Base-by-base conservation (phyloP, 192 early-diverging fungal genomes). In the Phycomyces blakesleeanus region DNA sequence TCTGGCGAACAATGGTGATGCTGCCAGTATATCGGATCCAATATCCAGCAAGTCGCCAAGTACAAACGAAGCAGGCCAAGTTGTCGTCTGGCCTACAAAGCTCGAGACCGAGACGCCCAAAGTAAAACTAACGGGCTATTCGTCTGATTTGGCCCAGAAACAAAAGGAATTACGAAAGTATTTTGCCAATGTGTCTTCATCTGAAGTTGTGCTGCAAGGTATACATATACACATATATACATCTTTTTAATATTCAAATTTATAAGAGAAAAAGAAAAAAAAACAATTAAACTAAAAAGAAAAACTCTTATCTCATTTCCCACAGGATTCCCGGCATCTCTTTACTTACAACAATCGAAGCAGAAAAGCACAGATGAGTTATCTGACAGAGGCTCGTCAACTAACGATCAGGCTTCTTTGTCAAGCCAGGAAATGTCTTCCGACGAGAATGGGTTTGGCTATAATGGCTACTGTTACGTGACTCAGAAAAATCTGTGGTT, bases 401-500 rank as follows among this genome's bases (percentile, higher is more conserved):
- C 3, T 7, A 34, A 34, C 14, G 52, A 44, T 15, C 39, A 57
- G 26, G 54, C 44, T 18, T n/a, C 44, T 47, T n/a, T 47, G 12
- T 40, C 37, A 0, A 52, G 25, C 24, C 57, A 39, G 5, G 58
- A 60, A 47, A 37, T 14, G 42, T 24, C 26, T 18, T 42, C 38
- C 26, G 11, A 49, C 16, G 27, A 52, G 14, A 27, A 24, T n/a
- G 34, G 26, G 18, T 50, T 60, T 27, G 60, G 65, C 8, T 67
- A 84, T 15, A 80, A 74, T 22, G 86, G 86, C 0, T 71, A 67
- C 34, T 61, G 78, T 41, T 88, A 78, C 58, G 24, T 88, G 8
- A 87, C 85, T 0, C 87, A 88, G 61, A 72, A 78, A 34, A 75
- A 74, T 18, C 42, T 88, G 8, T 88, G 85, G 61, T 88, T 88